phyloP scores from a whole-genome alignment of 1,284 basidiomycete species.

The Grifola frondosa region DNA sequence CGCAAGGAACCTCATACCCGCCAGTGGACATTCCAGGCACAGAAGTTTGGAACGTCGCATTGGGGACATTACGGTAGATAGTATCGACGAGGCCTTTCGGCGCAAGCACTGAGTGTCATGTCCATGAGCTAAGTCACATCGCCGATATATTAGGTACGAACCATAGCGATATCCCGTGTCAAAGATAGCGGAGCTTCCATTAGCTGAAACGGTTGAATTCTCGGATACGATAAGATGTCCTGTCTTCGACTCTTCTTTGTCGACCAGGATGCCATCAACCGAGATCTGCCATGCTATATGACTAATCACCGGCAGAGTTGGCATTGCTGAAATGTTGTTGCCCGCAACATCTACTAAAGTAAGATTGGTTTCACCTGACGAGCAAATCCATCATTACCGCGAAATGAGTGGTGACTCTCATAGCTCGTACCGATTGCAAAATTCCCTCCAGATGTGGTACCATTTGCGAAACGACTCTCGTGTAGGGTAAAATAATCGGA shows the following conservation, averaged over 20 bases:
- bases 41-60: neutral
- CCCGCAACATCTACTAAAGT: too few species aligned
- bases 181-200: neutral
- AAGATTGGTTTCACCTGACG: too few species aligned
- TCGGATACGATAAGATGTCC: too few species aligned
- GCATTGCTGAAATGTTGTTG: neutral
- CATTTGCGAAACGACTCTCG: too few species aligned
- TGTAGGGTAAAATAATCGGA: too few species aligned
- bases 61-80: conserved; percentile 1
- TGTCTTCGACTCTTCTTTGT: too few species aligned
- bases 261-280: too few species aligned
- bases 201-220: neutral
- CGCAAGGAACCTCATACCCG: conserved; percentile 1
- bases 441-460: too few species aligned
- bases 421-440: too few species aligned
- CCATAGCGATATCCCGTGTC: conserved; percentile 1
- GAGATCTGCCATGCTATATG: too few species aligned
- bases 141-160: neutral
- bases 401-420: too few species aligned
- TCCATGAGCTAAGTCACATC: neutral
- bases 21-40: neutral
- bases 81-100: neutral
- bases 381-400: too few species aligned
- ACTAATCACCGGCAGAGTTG: neutral
- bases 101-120: neutral